These are phyloP conservation scores for Plantago coronopus DNA, from an alignment of 305 asterid species.

Conservation along the genomic window DNA sequence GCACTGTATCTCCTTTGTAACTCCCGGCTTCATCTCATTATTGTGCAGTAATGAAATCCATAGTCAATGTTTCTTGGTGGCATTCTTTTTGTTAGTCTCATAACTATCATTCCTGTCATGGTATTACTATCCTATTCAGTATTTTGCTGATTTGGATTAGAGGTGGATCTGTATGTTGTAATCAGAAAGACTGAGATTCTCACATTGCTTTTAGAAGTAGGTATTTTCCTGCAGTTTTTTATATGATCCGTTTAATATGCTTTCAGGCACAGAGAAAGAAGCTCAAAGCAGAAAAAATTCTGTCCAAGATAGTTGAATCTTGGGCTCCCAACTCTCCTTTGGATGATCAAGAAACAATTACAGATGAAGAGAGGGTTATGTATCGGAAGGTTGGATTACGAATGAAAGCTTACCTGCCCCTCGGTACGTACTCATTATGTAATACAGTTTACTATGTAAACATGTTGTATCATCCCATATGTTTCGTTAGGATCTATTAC, in stretches of 20 bases:
- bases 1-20: no score
- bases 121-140: no score
- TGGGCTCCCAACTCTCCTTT: slow-evolving; percentile 89
- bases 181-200: no score
- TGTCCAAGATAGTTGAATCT: slow-evolving; percentile 76
- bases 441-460: slow-evolving; percentile 3
- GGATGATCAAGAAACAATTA: slow-evolving; percentile 93
- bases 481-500: background rate
- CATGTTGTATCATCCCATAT: slow-evolving; percentile 18
- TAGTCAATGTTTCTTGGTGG: no score
- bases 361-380: slow-evolving; percentile 95
- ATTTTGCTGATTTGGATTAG: no score
- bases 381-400: slow-evolving; percentile 82
- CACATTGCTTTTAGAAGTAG: slow-evolving; percentile 6
- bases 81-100: no score
- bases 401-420: slow-evolving; percentile 92
- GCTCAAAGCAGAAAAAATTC: slow-evolving; percentile 80
- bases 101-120: no score
- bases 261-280: slow-evolving; percentile 86
- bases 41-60: no score
- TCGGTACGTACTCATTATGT: slow-evolving; percentile 55
- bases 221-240: slow-evolving; percentile 17
- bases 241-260: slow-evolving; percentile 24
- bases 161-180: no score
- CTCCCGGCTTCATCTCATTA: no score